Evolutionary conservation across 1,139 yeast species (phyloP).

Genomic region (Pichia norvegensis): DNA sequence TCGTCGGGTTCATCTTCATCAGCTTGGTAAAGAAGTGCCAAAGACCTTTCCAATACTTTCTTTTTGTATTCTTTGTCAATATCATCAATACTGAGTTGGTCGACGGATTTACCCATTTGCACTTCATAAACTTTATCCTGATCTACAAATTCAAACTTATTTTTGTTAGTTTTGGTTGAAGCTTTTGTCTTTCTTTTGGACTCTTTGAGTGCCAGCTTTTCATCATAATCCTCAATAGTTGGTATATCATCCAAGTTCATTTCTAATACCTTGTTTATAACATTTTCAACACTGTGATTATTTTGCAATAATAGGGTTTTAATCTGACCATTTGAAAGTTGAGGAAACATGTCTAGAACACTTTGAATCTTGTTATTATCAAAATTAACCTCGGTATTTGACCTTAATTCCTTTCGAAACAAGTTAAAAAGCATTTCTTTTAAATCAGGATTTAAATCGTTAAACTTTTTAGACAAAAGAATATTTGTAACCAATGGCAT

Average conservation of each 20-base stretch:
- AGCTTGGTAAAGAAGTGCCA: slow-evolving; percentile 56
- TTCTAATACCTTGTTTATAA: slow-evolving; percentile 56
- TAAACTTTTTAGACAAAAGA: slow-evolving; percentile 38
- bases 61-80: slow-evolving; percentile 39
- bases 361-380: slow-evolving; percentile 36
- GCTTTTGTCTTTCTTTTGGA: neutral
- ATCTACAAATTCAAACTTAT: slow-evolving; percentile 14
- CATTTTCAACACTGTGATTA: slow-evolving; percentile 47
- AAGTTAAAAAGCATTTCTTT: slow-evolving; percentile 36
- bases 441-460: slow-evolving; percentile 42
- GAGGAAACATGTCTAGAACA: slow-evolving; percentile 55
- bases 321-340: slow-evolving; percentile 39
- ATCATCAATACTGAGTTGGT: slow-evolving; percentile 15
- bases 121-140: slow-evolving; percentile 15
- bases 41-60: slow-evolving; percentile 55
- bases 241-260: slow-evolving; percentile 38
- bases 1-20: slow-evolving; percentile 83
- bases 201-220: neutral
- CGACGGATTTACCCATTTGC: slow-evolving; percentile 29
- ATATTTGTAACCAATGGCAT: slow-evolving; percentile 50
- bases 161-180: slow-evolving; percentile 2
- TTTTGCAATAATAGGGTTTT: slow-evolving; percentile 39
- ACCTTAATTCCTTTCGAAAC: slow-evolving; percentile 19
- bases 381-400: slow-evolving; percentile 13
- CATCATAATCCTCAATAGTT: slow-evolving; percentile 18